These are phyloP conservation scores for Trichoderma gracile DNA, from an alignment of 2,329 filamentous ascomycete species.

Conservation along the genomic window DNA sequence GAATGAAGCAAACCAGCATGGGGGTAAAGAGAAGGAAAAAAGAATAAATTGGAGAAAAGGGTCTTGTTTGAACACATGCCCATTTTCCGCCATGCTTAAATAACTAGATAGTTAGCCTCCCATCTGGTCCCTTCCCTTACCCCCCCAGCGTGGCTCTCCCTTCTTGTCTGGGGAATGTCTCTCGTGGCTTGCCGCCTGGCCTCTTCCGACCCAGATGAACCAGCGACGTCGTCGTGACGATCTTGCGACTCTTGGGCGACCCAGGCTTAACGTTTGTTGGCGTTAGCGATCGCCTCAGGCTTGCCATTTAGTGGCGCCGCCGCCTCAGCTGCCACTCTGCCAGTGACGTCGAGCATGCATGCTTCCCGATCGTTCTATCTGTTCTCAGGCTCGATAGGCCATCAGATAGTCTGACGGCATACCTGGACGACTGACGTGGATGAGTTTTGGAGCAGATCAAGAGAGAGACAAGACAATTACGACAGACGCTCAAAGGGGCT, in stretches of 20 bases:
- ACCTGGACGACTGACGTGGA: slow-evolving; percentile 20
- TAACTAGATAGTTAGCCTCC: slow-evolving; percentile 11
- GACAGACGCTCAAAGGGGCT: not conserved
- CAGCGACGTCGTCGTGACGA: slow-evolving; percentile 26
- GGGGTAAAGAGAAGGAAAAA: not conserved
- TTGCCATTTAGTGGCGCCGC: slow-evolving; percentile 16
- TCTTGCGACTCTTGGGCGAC: slow-evolving; percentile 16
- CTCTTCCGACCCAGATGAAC: too few relatives aligned
- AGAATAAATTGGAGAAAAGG: not conserved
- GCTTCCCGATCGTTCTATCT: slow-evolving; percentile 2
- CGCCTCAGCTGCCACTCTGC: slow-evolving; percentile 20
- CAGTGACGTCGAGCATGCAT: slow-evolving; percentile 26
- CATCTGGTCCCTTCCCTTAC: not conserved
- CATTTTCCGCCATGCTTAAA: slow-evolving; percentile 21
- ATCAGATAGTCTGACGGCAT: slow-evolving; percentile 15
- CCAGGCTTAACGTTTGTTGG: slow-evolving; percentile 24
- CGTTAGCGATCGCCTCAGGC: slow-evolving; percentile 16
- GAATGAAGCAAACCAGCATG: not conserved
- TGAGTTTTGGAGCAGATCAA: not conserved
- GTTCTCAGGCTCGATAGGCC: not conserved
- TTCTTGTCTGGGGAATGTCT: slow-evolving; percentile 2
- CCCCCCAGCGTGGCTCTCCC: not conserved
- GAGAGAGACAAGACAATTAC: not conserved
- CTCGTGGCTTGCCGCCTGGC: slow-evolving; percentile 1
- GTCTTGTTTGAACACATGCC: not conserved